A percentile compares a stretch with the other conserved stretches of the same genome.
phyloP scores from a whole-genome alignment of 768 basidiomycete genomes.

The Leccinum olivaceopallidum region DNA sequence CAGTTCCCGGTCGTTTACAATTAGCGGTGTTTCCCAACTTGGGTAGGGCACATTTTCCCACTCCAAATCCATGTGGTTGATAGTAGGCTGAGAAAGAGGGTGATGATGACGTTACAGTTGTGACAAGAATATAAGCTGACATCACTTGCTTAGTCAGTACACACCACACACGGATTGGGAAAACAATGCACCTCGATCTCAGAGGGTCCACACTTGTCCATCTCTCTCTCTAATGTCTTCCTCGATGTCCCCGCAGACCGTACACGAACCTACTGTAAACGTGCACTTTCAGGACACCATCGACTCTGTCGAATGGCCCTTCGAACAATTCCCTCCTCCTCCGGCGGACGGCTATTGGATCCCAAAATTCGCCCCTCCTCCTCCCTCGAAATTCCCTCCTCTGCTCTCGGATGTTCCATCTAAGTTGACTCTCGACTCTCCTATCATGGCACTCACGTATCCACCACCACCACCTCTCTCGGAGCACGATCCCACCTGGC shows the following conservation, averaged over 20 bases:
- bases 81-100: neutral
- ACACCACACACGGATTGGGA: neutral
- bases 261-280: neutral
- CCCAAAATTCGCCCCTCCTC: slow-evolving; percentile 21
- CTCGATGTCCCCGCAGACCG: slow-evolving; percentile 1
- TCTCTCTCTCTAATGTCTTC: slow-evolving; percentile 3
- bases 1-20: neutral
- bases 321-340: slow-evolving; percentile 31
- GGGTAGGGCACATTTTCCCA: slow-evolving; percentile 1
- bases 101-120: neutral
- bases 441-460: slow-evolving; percentile 29
- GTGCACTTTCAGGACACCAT: neutral
- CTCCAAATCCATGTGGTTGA: slow-evolving; percentile 3
- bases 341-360: slow-evolving; percentile 29
- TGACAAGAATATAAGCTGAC: neutral
- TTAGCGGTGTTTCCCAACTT: neutral
- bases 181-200: neutral
- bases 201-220: neutral
- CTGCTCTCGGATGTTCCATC: slow-evolving; percentile 11
- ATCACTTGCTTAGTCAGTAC: neutral
- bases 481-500: slow-evolving; percentile 29
- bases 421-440: slow-evolving; percentile 20
- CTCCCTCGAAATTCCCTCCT: slow-evolving; percentile 17
- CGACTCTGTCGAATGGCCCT: slow-evolving; percentile 24
- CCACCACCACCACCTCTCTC: slow-evolving; percentile 29